Percentiles rank a stretch among this genome's conserved stretches.
Conservation (phyloP, 768 basidiomycete genomes). For the Xanthoconium stramineum region DNA sequence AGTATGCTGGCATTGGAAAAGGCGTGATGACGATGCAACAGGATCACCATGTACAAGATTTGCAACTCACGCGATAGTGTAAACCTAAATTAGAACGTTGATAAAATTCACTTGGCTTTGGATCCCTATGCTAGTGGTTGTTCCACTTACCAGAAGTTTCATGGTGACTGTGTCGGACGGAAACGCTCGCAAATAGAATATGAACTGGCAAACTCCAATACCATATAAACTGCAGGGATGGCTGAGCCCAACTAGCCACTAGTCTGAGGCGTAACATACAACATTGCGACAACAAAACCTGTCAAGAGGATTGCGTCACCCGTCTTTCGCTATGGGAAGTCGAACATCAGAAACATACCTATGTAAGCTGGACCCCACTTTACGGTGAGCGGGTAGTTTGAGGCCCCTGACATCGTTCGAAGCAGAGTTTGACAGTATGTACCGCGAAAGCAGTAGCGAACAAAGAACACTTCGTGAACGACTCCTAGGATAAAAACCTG, state of each 20-base stretch:
- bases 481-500: background rate
- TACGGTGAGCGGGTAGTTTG: background rate
- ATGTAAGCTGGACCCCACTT: constrained; percentile 4
- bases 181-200: constrained; percentile 6
- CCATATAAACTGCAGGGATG: constrained; percentile 2
- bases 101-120: too few relatives aligned
- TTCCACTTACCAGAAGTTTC: constrained; percentile 2
- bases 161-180: background rate
- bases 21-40: background rate
- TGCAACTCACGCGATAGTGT: constrained; percentile 1
- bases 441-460: background rate
- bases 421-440: too few relatives aligned
- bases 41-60: background rate
- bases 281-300: constrained; percentile 1
- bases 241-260: background rate
- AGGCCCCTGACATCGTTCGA: background rate
- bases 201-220: constrained; percentile 8
- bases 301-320: background rate
- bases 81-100: background rate
- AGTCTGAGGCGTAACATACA: background rate
- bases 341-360: background rate
- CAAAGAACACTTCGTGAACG: background rate
- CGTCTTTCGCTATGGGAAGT: background rate
- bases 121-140: background rate
- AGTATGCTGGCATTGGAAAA: background rate